phyloP scores from a whole-genome alignment of 163 green algal species.

The Trebouxia gelatinosa region DNA sequence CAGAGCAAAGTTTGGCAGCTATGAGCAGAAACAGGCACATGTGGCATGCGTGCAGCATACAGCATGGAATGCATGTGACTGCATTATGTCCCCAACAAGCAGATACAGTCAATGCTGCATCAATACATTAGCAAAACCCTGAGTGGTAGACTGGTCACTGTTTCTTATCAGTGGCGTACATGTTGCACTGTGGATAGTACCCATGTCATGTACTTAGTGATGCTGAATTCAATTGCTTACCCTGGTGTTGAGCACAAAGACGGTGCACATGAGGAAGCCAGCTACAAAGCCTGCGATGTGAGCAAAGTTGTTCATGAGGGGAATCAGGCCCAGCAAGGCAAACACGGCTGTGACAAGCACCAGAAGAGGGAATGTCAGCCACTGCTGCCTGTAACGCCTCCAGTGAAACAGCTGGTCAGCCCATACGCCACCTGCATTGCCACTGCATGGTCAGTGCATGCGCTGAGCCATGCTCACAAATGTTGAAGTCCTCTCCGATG shows the following conservation, averaged over 20 bases:
- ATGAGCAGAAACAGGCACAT: no score
- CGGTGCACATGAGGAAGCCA: neutral
- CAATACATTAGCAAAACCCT: neutral
- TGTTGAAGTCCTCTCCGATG: no score
- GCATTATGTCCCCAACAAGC: neutral
- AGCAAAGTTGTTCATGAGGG: conserved; percentile 43
- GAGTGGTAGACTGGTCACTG: no score
- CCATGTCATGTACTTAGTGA: neutral
- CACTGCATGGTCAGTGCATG: no score
- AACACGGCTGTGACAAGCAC: conserved; percentile 34
- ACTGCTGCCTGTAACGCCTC: conserved; percentile 30
- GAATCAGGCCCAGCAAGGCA: conserved; percentile 41
- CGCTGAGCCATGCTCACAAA: no score
- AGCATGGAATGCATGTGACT: neutral
- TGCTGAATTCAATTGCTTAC: neutral
- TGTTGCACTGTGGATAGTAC: neutral
- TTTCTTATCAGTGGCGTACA: no score
- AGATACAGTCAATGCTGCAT: neutral
- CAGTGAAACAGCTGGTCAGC: conserved; percentile 47
- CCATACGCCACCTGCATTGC: conserved; percentile 33
- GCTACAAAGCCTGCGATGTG: conserved; percentile 27
- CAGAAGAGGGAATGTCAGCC: conserved; percentile 34
- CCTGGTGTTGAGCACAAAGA: neutral
- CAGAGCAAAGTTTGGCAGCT: no score
- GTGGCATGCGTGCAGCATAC: no score